phyloP scores from a whole-genome alignment of 129 eudicot genomes.

The Helianthus tuberosus region DNA sequence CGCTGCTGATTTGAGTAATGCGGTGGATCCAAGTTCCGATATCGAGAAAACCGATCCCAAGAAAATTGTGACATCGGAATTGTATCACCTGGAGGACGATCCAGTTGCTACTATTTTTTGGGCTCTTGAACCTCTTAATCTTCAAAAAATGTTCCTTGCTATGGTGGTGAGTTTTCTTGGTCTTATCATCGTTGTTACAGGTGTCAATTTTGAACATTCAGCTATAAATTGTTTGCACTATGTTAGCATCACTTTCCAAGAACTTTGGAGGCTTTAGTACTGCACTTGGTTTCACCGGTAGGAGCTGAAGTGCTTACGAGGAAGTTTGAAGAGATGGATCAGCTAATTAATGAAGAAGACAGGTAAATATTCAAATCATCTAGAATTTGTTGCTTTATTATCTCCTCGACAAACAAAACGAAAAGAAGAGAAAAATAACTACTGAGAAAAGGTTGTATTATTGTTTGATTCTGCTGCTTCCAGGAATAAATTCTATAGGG shows the following conservation, averaged over 20 bases:
- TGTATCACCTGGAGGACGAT: slow-evolving; percentile 63
- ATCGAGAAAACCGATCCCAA: slow-evolving; percentile 40
- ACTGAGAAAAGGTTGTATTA: not conserved
- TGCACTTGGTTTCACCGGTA: slow-evolving; percentile 87
- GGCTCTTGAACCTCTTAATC: slow-evolving; percentile 67
- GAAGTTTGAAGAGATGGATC: slow-evolving; percentile 91
- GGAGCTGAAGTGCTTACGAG: slow-evolving; percentile 96
- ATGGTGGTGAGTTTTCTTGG: slow-evolving; percentile 73
- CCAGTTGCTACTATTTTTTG: slow-evolving; percentile 73
- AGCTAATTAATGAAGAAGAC: slow-evolving; percentile 56
- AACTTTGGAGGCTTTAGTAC: slow-evolving; percentile 83
- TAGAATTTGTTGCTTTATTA: not conserved
- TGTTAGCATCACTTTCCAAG: slow-evolving; percentile 89
- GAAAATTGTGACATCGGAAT: slow-evolving; percentile 31
- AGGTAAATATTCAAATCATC: slow-evolving; percentile 43
- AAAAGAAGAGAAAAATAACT: not conserved
- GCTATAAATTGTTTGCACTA: slow-evolving; percentile 9
- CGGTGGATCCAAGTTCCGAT: slow-evolving; percentile 44
- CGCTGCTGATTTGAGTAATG: slow-evolving; percentile 42
- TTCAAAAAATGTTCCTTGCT: slow-evolving; percentile 65
- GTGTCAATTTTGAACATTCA: not conserved
- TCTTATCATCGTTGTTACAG: slow-evolving; percentile 1
- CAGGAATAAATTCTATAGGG: slow-evolving; percentile 78
- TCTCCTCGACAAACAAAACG: not conserved
- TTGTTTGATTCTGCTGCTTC: slow-evolving; percentile 18